Evolutionary conservation across 1,284 basidiomycete species (phyloP).

Genomic region (Heimioporus punctisporus): DNA sequence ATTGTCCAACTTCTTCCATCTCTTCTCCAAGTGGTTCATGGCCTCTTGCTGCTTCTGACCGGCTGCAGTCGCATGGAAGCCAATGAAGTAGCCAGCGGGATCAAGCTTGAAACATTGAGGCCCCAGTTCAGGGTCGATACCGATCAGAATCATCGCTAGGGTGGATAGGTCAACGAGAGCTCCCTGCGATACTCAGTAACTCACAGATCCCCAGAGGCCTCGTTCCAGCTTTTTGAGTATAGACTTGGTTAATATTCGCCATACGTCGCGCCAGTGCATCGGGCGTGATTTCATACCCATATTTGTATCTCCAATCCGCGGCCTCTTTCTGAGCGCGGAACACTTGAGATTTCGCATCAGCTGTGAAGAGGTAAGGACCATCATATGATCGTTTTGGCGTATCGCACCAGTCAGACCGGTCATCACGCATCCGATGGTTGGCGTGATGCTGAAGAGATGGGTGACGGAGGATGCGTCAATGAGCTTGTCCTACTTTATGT

Average conservation of each 20-base stretch:
- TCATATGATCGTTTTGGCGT: background rate
- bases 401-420: constrained; percentile 89
- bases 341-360: constrained; percentile 94
- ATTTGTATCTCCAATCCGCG: constrained; percentile 95
- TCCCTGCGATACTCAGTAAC: constrained; percentile 23
- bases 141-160: constrained; percentile 95
- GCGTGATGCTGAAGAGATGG: constrained; percentile 96
- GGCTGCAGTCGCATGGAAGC: constrained; percentile 96
- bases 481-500: constrained; percentile 84
- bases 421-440: constrained; percentile 97
- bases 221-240: constrained; percentile 98
- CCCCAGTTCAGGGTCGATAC: constrained; percentile 87
- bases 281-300: constrained; percentile 97
- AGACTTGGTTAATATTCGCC: constrained; percentile 99
- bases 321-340: constrained; percentile 90
- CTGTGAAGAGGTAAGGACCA: constrained; percentile 42
- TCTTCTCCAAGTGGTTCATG: constrained; percentile 98
- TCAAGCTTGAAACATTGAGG: constrained; percentile 99
- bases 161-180: constrained; percentile 6
- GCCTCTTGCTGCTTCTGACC: constrained; percentile 99
- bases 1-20: constrained; percentile 94
- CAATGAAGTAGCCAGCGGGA: constrained; percentile 98
- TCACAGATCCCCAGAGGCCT: constrained; percentile 94
- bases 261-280: constrained; percentile 93
- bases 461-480: constrained; percentile 95